Percentiles rank a stretch among this genome's conserved stretches.
These are phyloP conservation scores for Talaromyces sp. DNA, from an alignment of 2,329 filamentous ascomycete species.

Conservation along the genomic window DNA sequence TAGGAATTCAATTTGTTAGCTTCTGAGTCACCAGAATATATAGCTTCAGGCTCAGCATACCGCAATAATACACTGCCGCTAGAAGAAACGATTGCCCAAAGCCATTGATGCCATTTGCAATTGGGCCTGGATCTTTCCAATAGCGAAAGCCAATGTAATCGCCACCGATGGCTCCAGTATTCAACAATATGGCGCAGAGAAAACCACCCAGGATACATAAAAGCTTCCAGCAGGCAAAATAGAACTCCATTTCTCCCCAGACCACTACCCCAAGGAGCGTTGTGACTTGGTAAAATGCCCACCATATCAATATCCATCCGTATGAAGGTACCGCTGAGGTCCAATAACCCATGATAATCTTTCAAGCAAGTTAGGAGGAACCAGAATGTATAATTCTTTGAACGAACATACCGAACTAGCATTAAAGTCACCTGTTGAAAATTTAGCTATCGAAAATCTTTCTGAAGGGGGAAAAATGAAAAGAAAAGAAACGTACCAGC, in stretches of 20 bases:
- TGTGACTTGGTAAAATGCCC: conserved; percentile 33
- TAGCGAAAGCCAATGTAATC: conserved; percentile 38
- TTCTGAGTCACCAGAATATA: not conserved
- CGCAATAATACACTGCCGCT: conserved; percentile 36
- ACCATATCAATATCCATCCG: conserved; percentile 43
- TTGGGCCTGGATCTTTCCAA: conserved; percentile 28
- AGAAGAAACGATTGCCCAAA: conserved; percentile 40
- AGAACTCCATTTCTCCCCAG: conserved; percentile 51
- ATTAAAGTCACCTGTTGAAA: not conserved
- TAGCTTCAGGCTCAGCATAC: not conserved
- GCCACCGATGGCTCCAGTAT: conserved; percentile 37
- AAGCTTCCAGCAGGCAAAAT: conserved; percentile 35
- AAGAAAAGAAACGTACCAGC: conserved; percentile 25
- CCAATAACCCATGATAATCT: conserved; percentile 28
- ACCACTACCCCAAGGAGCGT: conserved; percentile 31
- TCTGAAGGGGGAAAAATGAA: not conserved
- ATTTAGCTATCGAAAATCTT: not conserved
- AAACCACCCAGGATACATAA: conserved; percentile 34
- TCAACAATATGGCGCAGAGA: conserved; percentile 36
- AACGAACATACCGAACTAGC: not conserved
- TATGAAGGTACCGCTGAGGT: conserved; percentile 36
- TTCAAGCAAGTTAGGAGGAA: not conserved
- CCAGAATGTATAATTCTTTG: not conserved
- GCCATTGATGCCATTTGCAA: conserved; percentile 25
- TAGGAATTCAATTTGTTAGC: not conserved